Conservation (phyloP, 176 grass and related monocot genomes). For the Oropetium thomaeum region DNA sequence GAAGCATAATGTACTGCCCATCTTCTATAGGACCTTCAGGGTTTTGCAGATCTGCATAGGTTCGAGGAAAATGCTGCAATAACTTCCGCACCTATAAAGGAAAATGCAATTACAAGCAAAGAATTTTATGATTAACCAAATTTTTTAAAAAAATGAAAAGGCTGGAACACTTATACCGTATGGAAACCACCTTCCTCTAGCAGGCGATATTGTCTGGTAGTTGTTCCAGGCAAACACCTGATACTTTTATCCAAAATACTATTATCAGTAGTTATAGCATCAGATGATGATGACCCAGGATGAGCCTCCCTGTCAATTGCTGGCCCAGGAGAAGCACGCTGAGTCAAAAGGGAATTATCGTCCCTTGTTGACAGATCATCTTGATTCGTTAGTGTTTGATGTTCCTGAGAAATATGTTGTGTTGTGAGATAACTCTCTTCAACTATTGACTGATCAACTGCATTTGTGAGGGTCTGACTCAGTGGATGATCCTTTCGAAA, state of each 20-base stretch:
- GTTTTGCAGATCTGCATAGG: constrained; percentile 83
- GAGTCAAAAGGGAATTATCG: constrained; percentile 14
- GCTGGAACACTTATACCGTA: constrained; percentile 51
- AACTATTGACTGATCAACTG: constrained; percentile 20
- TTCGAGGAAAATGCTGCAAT: constrained; percentile 93
- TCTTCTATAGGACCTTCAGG: constrained; percentile 70
- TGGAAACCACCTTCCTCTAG: constrained; percentile 80
- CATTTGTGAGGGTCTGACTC: constrained; percentile 15
- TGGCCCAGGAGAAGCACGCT: constrained; percentile 30
- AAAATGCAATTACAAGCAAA: constrained; percentile 8
- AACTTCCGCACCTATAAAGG: constrained; percentile 78
- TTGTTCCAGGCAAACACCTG: constrained; percentile 58
- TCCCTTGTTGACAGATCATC: constrained; percentile 31
- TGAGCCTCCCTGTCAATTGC: constrained; percentile 8
- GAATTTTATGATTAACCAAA: constrained; percentile 9
- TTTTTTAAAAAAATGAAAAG: constrained; percentile 1
- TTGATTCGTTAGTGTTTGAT: constrained; percentile 11
- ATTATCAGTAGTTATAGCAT: constrained; percentile 33
- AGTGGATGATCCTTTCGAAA: constrained; percentile 37
- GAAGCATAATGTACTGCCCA: constrained; percentile 84
- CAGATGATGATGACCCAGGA: constrained; percentile 18
- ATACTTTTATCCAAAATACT: constrained; percentile 61
- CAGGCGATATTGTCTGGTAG: constrained; percentile 49
- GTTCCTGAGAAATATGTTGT: constrained; percentile 31
- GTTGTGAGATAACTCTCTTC: constrained; percentile 33